These are phyloP conservation scores for Fraxinus platypoda DNA, from an alignment of 305 asterid genomes.

Conservation along the genomic window DNA sequence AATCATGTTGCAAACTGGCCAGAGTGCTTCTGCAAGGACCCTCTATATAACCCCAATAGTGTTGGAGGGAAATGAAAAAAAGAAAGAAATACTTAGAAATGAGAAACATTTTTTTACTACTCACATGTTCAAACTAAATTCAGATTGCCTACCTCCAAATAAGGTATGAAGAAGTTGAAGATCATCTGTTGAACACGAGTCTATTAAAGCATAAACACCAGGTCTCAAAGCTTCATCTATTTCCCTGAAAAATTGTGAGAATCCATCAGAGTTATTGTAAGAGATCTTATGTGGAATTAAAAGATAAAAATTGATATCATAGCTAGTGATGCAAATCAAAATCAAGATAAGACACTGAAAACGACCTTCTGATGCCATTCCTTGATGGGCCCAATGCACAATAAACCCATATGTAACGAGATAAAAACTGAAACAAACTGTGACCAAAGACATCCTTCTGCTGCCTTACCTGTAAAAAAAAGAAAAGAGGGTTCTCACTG, in stretches of 20 bases:
- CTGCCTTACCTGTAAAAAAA: slow-evolving; percentile 60
- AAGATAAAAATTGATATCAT: slow-evolving; percentile 13
- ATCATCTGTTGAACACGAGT: slow-evolving; percentile 74
- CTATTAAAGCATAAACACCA: slow-evolving; percentile 78
- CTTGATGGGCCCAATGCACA: slow-evolving; percentile 76
- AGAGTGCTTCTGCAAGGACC: slow-evolving; percentile 91
- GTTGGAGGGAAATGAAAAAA: neutral
- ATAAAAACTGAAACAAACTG: slow-evolving; percentile 59
- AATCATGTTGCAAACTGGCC: slow-evolving; percentile 66
- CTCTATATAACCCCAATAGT: slow-evolving; percentile 43
- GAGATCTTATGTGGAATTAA: slow-evolving; percentile 14
- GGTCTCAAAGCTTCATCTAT: slow-evolving; percentile 82
- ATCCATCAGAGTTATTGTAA: slow-evolving; percentile 13
- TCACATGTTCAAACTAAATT: slow-evolving; percentile 2
- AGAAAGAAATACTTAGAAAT: slow-evolving; percentile 2
- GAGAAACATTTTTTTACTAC: neutral
- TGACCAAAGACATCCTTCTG: slow-evolving; percentile 70
- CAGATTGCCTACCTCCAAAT: slow-evolving; percentile 66
- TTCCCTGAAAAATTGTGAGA: slow-evolving; percentile 50
- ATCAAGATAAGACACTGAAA: slow-evolving; percentile 11
- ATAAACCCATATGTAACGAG: slow-evolving; percentile 73
- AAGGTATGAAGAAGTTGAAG: slow-evolving; percentile 79
- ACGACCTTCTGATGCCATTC: slow-evolving; percentile 75
- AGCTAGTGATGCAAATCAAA: slow-evolving; percentile 4
- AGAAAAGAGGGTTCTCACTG: neutral